Percentiles rank a stretch among this genome's conserved stretches.
Evolutionary conservation across 2,329 filamentous ascomycete genomes (phyloP).

Genomic region (Neopestalotiopsis clavispora): DNA sequence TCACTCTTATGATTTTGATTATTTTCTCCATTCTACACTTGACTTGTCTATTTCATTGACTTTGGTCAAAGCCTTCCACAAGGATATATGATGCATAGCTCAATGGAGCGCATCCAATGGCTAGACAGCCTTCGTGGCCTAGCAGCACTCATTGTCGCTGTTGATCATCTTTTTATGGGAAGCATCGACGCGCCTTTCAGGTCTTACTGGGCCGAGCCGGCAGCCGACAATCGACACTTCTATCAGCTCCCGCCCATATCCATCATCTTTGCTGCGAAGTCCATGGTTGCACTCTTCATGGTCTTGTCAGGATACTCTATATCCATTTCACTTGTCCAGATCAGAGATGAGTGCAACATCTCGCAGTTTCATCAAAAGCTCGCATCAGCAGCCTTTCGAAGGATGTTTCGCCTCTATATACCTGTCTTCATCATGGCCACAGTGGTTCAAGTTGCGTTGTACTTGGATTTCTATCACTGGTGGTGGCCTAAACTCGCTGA

Average conservation of each 20-base stretch:
- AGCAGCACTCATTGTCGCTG: conserved; percentile 16
- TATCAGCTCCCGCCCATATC: conserved; percentile 16
- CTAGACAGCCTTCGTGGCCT: conserved; percentile 18
- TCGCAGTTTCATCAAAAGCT: conserved; percentile 2
- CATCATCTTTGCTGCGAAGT: conserved; percentile 17
- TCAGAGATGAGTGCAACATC: too few relatives aligned
- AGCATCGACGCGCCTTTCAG: conserved; percentile 2
- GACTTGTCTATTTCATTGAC: too few relatives aligned
- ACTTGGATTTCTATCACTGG: conserved; percentile 12
- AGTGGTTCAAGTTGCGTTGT: conserved; percentile 14
- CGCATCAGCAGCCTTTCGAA: conserved; percentile 16
- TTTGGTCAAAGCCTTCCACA: too few relatives aligned
- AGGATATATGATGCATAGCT: background rate
- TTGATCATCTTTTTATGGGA: conserved; percentile 16
- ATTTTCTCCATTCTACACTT: too few relatives aligned
- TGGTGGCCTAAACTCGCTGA: background rate
- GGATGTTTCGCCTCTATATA: conserved; percentile 17
- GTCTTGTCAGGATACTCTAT: too few relatives aligned
- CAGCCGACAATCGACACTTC: conserved; percentile 15
- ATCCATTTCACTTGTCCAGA: too few relatives aligned
- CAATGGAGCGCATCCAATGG: conserved; percentile 22
- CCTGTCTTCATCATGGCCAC: conserved; percentile 16
- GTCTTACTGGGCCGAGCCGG: conserved; percentile 19
- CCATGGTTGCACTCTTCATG: conserved; percentile 12
- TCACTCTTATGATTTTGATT: too few relatives aligned